Percentiles rank a stretch among this genome's conserved stretches.
Conservation (phyloP, 2,329 filamentous ascomycete species). For the Aspergillus vadensis region DNA sequence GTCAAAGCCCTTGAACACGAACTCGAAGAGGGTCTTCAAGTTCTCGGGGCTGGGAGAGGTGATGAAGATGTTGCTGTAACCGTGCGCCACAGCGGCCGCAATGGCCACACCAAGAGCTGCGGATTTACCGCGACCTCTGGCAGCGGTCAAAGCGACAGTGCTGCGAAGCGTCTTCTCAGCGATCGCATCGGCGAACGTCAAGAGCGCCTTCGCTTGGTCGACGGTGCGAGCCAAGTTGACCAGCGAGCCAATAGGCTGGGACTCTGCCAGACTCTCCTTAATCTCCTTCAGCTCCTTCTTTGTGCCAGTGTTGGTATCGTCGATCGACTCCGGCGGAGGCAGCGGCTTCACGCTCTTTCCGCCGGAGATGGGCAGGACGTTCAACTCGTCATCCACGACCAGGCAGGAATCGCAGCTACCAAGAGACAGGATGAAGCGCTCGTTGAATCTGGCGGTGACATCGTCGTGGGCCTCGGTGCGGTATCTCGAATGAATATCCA, state of each 20-base stretch:
- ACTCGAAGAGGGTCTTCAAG: slow-evolving; percentile 96
- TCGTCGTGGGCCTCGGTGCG: slow-evolving; percentile 94
- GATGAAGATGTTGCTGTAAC: slow-evolving; percentile 99
- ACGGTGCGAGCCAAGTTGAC: slow-evolving; percentile 84
- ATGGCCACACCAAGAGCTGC: slow-evolving; percentile 93
- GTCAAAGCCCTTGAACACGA: slow-evolving; percentile 97
- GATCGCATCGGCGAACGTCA: slow-evolving; percentile 95
- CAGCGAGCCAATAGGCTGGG: slow-evolving; percentile 81
- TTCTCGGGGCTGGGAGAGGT: slow-evolving; percentile 98
- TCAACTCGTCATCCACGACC: slow-evolving; percentile 96
- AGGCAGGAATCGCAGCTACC: slow-evolving; percentile 94
- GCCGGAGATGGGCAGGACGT: slow-evolving; percentile 94
- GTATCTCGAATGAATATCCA: slow-evolving; percentile 97
- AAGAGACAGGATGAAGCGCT: slow-evolving; percentile 91
- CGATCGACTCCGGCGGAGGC: slow-evolving; percentile 72
- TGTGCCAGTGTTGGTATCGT: slow-evolving; percentile 70
- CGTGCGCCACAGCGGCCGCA: slow-evolving; percentile 89
- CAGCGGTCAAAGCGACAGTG: slow-evolving; percentile 91
- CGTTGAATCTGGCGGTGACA: slow-evolving; percentile 94
- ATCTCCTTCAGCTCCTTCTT: slow-evolving; percentile 77
- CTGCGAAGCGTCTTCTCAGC: slow-evolving; percentile 92
- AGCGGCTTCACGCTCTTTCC: slow-evolving; percentile 85
- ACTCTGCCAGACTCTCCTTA: slow-evolving; percentile 83
- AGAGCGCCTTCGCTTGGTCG: slow-evolving; percentile 93
- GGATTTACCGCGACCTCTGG: slow-evolving; percentile 93